phyloP scores from a whole-genome alignment of 2,329 filamentous ascomycete species.

The Graphium sp. region DNA sequence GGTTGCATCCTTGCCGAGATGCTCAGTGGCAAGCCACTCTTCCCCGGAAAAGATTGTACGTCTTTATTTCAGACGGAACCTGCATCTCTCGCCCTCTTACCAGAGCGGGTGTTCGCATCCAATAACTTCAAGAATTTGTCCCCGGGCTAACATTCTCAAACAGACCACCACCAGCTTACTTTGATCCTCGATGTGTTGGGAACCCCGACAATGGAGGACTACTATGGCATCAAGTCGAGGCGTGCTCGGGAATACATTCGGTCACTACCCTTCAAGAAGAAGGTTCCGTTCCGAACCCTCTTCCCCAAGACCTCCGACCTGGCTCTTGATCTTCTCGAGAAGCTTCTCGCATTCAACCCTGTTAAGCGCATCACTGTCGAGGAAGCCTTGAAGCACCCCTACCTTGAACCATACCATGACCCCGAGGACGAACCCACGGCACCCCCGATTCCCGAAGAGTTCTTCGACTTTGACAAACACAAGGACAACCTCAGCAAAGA shows the following conservation, averaged over 20 bases:
- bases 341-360: constrained; percentile 92
- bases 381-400: constrained; percentile 91
- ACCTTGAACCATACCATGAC: constrained; percentile 97
- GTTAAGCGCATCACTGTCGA: constrained; percentile 98
- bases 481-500: constrained; percentile 98
- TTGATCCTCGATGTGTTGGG: constrained; percentile 94
- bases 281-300: constrained; percentile 91
- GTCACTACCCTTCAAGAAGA: constrained; percentile 97
- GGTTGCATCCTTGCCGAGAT: constrained; percentile 97
- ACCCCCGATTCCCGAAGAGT: constrained; percentile 91
- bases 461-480: constrained; percentile 99
- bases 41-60: constrained; percentile 96
- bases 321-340: constrained; percentile 85
- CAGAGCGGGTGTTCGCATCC: no score
- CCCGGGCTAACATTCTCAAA: not conserved
- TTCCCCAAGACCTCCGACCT: constrained; percentile 99
- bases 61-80: constrained; percentile 11
- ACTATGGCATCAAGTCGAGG: constrained; percentile 98
- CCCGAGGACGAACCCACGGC: constrained; percentile 96
- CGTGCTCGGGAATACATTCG: constrained; percentile 96
- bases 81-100: not conserved
- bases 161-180: constrained; percentile 94
- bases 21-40: constrained; percentile 94
- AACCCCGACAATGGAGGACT: constrained; percentile 98
- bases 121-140: not conserved